These are phyloP conservation scores for Acer yangbiense DNA, from an alignment of 345 rosid species.

Conservation along the genomic window DNA sequence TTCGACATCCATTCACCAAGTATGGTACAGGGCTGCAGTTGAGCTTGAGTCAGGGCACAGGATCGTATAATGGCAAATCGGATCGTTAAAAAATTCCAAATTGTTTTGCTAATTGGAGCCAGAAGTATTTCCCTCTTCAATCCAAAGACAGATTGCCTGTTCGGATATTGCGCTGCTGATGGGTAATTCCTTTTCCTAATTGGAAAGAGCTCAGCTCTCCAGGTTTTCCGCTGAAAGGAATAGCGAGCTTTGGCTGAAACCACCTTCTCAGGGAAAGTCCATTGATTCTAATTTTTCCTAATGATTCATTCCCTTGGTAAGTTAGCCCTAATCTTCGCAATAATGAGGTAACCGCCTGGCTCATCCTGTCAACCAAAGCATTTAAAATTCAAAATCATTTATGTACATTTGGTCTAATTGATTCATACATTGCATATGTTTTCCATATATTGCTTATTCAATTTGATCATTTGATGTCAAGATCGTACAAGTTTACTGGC, in stretches of 20 bases:
- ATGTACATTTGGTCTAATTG: not conserved
- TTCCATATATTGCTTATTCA: not conserved
- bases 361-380: constrained; percentile 50
- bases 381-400: constrained; percentile 3
- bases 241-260: constrained; percentile 78
- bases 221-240: constrained; percentile 65
- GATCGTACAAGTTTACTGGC: not conserved
- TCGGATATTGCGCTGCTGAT: constrained; percentile 82
- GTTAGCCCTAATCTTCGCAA: constrained; percentile 73
- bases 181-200: constrained; percentile 63
- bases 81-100: not conserved
- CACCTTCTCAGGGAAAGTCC: constrained; percentile 78
- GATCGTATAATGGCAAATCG: not conserved
- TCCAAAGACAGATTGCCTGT: constrained; percentile 64
- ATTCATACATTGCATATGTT: not conserved
- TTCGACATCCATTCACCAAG: not conserved
- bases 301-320: constrained; percentile 77
- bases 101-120: not conserved
- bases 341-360: constrained; percentile 63
- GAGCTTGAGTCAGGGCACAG: not conserved
- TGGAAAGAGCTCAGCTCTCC: constrained; percentile 53
- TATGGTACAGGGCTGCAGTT: not conserved
- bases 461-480: too few species aligned
- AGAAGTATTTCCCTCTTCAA: constrained; percentile 21
- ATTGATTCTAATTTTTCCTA: constrained; percentile 65